Evolutionary conservation across 805 yeast genomes (phyloP), one percentile per base, ranked within the genome.

Genomic region (Candida patagonica): DNA sequence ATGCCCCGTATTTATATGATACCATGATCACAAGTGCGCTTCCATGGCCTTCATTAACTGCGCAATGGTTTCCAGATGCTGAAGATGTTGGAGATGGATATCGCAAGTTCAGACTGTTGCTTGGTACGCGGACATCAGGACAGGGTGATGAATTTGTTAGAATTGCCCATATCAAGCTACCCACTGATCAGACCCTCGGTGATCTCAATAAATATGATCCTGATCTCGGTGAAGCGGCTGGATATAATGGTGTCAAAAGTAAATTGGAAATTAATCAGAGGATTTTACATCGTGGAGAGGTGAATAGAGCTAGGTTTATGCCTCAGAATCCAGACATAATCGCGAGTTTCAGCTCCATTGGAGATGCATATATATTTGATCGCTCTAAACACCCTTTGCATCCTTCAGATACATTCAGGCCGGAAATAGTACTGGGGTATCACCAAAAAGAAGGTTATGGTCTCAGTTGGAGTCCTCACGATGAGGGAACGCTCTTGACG

Each of bases 251-350:
- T 9, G 45, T 50, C 9, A 48, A 48, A 50, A 66, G 44, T 39
- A 61, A 68, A 38, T 55, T 72, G 15, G 56, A 57, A 30, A 56
- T 68, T 24, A 45, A 67, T 4, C 94, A 83, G 58, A 69, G 71
- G 33, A 76, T 83, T n/a, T 67, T 72, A 25, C 86, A 78, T 48
- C 57, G 63, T 1, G 87, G 84, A 2, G 92, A 80, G 47, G 78
- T 87, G 41, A 84, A 85, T 54, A 71, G 74, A 45, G 78, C 82
- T 0, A 67, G 80, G 26, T 74, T 73, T 51, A 74, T 83, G 77
- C 94, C 95, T 0, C 89, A 81, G 49, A 88, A 88, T 52, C 92
- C 92, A 1, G 92, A 87, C 52, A 53, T 88, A 4, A 67, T 88
- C 4, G 85, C 88, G 1, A 72, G 86, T 15, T 74, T 78, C 7